Conservation (phyloP, 1,284 basidiomycete species). For the Laetiporus sulphureus region DNA sequence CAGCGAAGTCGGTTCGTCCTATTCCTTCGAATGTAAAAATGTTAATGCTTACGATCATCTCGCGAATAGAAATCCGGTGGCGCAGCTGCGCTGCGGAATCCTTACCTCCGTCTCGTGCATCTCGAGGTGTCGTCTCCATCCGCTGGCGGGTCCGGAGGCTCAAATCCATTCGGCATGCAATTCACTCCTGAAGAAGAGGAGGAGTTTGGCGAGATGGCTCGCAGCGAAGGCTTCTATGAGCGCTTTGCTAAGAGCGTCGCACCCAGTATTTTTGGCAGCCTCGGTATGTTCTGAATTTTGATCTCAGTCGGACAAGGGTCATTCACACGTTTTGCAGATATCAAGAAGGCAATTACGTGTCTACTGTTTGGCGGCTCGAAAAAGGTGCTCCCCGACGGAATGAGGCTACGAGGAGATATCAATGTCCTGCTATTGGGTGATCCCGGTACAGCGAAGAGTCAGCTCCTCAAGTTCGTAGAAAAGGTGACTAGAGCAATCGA, state of each 20-base stretch:
- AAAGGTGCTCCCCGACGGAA: conserved; percentile 95
- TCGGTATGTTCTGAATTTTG: conserved; percentile 48
- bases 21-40: neutral
- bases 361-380: conserved; percentile 97
- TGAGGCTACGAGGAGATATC: conserved; percentile 96
- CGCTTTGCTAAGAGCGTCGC: conserved; percentile 92
- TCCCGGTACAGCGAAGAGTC: conserved; percentile 97
- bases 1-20: conserved; percentile 66
- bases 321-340: conserved; percentile 50
- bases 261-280: conserved; percentile 94
- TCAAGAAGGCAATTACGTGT: conserved; percentile 97
- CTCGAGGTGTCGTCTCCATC: conserved; percentile 82
- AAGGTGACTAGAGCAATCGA: conserved; percentile 51
- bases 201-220: conserved; percentile 86
- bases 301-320: neutral
- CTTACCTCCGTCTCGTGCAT: conserved; percentile 92
- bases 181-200: conserved; percentile 98
- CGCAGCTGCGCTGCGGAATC: conserved; percentile 83
- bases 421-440: conserved; percentile 96
- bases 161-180: conserved; percentile 76
- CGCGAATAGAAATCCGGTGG: conserved; percentile 67
- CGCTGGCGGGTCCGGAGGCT: conserved; percentile 55
- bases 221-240: conserved; percentile 90
- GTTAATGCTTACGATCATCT: neutral
- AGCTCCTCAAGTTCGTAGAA: conserved; percentile 97